Percentiles rank a stretch among this genome's conserved stretches.
Conservation (phyloP, 306 rosid genomes). For the Rosa persica region DNA sequence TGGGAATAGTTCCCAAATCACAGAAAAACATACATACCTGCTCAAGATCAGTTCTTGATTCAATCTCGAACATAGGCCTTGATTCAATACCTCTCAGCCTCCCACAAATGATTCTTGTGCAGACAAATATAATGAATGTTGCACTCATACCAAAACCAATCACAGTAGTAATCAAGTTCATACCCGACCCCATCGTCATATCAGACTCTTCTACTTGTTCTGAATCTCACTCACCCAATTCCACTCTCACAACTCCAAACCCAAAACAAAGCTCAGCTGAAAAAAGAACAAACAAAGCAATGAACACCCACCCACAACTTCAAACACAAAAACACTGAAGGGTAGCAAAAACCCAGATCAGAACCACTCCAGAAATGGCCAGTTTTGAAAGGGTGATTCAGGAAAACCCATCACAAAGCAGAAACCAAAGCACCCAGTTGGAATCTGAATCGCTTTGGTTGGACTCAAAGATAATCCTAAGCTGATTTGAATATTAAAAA, state of each 20-base stretch:
- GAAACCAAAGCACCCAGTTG: slow-evolving; percentile 19
- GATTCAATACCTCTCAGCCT: slow-evolving; percentile 56
- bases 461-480: slow-evolving; percentile 37
- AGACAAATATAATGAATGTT: slow-evolving; percentile 87
- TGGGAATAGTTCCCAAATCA: slow-evolving; percentile 6
- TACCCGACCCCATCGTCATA: slow-evolving; percentile 44
- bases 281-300: slow-evolving; percentile 5
- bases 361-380: slow-evolving; percentile 31
- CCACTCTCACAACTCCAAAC: slow-evolving; percentile 9
- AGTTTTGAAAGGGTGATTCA: slow-evolving; percentile 18
- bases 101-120: slow-evolving; percentile 92
- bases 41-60: slow-evolving; percentile 67
- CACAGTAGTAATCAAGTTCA: slow-evolving; percentile 69
- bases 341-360: slow-evolving; percentile 32
- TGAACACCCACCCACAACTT: slow-evolving; percentile 30
- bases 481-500: slow-evolving; percentile 16
- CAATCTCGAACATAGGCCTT: slow-evolving; percentile 54
- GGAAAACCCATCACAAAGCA: slow-evolving; percentile 8
- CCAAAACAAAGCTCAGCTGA: slow-evolving; percentile 1
- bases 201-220: slow-evolving; percentile 12
- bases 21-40: slow-evolving; percentile 49
- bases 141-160: slow-evolving; percentile 97
- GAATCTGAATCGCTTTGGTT: slow-evolving; percentile 57
- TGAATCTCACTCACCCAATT: slow-evolving; percentile 21
- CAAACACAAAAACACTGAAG: slow-evolving; percentile 8